Evolutionary conservation across 106 monocot genomes (phyloP).

Genomic region (Iris macrosiphon): DNA sequence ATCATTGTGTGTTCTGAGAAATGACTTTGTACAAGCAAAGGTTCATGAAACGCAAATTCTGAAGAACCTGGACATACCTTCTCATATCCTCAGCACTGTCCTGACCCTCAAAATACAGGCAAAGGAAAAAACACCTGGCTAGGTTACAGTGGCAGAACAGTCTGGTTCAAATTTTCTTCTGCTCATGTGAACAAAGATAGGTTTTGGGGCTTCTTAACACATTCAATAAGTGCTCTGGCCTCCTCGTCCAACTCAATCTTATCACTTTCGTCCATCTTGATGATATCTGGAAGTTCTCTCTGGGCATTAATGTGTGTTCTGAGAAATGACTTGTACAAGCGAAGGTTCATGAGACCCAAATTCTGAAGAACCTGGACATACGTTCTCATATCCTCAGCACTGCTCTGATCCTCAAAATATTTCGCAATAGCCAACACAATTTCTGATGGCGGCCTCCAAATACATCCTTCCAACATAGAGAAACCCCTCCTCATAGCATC

Average conservation of each 20-base stretch:
- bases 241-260: conserved; percentile 44
- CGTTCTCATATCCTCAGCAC: conserved; percentile 20
- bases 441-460: conserved; percentile 54
- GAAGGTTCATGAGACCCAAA: conserved; percentile 38
- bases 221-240: conserved; percentile 11
- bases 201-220: conserved; percentile 1
- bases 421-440: conserved; percentile 41
- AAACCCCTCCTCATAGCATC: conserved; percentile 71
- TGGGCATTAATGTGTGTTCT: conserved; percentile 33
- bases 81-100: conserved; percentile 22
- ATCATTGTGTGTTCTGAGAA: conserved; percentile 36
- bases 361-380: conserved; percentile 38
- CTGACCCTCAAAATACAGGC: conserved; percentile 40
- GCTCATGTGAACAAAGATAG: too few species aligned
- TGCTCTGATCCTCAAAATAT: conserved; percentile 36
- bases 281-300: conserved; percentile 12
- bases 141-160: too few species aligned
- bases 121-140: too few species aligned
- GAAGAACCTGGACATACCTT: conserved; percentile 40
- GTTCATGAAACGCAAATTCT: conserved; percentile 28
- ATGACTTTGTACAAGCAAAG: conserved; percentile 59
- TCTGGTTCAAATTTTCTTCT: too few species aligned
- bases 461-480: conserved; percentile 45
- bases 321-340: conserved; percentile 57
- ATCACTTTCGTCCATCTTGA: conserved; percentile 31